Base-by-base conservation (phyloP, 805 yeast genomes). In the Citeromyces matritensis region DNA sequence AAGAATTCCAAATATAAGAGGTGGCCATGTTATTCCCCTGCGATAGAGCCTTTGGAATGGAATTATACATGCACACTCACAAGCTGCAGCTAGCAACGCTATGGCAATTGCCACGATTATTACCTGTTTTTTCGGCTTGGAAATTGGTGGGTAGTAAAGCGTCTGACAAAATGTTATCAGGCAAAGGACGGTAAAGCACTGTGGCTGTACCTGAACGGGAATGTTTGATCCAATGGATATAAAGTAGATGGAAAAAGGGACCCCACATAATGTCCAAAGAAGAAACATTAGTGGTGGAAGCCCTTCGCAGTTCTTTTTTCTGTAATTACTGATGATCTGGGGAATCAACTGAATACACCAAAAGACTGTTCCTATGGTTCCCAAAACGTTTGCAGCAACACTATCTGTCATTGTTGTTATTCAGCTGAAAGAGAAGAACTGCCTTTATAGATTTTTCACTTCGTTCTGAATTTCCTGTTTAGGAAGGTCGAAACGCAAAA, bases 291-390 rank as follows among this genome's bases (percentile, higher is more conserved):
- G 17, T 0, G 93, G 86, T 0, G 96, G 95, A n/a, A 88, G 57
- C 0, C 97, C 97, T 10, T 77, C 81, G 34, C 94, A 78, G 49
- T 84, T 73, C 44, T 88, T 85, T 6, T 68, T 66, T 33, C 63
- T 63, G 60, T 69, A 81, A 4, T 52, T 42, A 49, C 80, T 83
- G 49, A 75, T 65, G 33, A 76, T 63, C 30, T 51, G 97, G 1
- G 97, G 97, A 1, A 81, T 60, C 31, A 88, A 57, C 54, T 88
- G 97, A 37, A 88, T 61, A 51, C 97, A 88, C 96, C 96, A 88
- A 34, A 82, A 61, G 2, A 88, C 76, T 0, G 97, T 88, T 3
- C 95, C 97, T 3, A 82, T 63, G 7, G 95, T 86, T 3, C 85
- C 93, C 35, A 84, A 61, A 1, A 79, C 81, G 30, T 81, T 83